These are phyloP conservation scores for Eucommia ulmoides DNA, from an alignment of 257 asterid species.

Conservation along the genomic window DNA sequence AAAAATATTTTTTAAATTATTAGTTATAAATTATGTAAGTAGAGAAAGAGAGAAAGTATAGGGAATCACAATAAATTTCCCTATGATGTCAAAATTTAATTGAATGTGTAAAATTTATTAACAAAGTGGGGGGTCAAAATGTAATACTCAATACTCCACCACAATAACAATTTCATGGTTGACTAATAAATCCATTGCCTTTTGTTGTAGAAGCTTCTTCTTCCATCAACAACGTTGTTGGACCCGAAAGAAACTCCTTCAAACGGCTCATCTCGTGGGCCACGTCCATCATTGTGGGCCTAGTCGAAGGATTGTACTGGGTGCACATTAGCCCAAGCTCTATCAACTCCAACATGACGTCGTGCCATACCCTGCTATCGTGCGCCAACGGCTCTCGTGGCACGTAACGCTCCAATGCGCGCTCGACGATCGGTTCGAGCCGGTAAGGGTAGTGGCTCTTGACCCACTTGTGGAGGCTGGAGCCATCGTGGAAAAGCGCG, in stretches of 20 bases:
- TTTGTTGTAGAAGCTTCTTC: constrained; percentile 26
- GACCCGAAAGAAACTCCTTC: constrained; percentile 39
- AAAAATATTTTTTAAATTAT: no score
- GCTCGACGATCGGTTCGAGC: constrained; percentile 45
- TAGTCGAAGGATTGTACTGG: constrained; percentile 44
- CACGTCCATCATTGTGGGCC: constrained; percentile 72
- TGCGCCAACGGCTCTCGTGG: constrained; percentile 5
- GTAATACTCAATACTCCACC: no score
- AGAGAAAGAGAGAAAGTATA: no score
- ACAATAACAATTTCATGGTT: no score
- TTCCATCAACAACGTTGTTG: constrained; percentile 20
- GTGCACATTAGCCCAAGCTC: constrained; percentile 67
- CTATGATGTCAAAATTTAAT: no score
- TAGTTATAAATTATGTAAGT: no score
- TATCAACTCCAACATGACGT: constrained; percentile 39
- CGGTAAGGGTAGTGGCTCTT: constrained; percentile 51
- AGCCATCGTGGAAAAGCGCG: constrained; percentile 47
- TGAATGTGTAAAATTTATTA: no score
- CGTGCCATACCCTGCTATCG: constrained; percentile 26
- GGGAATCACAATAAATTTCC: no score
- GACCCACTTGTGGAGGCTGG: constrained; percentile 63
- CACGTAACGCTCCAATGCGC: constrained; percentile 23
- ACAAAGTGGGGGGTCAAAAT: no score
- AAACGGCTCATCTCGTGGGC: constrained; percentile 43
- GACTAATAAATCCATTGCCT: no score